These are phyloP conservation scores for Plasmodium relictum DNA, from an alignment of 169 alveolate species.

Conservation along the genomic window DNA sequence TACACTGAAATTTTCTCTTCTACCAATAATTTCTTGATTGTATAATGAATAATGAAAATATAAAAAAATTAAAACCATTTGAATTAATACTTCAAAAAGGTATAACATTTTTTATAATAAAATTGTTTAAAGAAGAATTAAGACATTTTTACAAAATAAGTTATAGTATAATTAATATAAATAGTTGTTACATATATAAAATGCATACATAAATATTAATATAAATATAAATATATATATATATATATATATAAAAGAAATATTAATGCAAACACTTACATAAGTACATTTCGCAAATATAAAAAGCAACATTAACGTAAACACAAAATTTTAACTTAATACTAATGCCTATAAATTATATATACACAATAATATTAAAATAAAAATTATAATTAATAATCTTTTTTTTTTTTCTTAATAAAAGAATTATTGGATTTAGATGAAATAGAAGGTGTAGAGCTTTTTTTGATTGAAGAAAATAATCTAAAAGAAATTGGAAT, in stretches of 20 bases:
- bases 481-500: conserved; percentile 50
- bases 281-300: too few species aligned
- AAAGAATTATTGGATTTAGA: conserved; percentile 68
- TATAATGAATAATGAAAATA: conserved; percentile 31
- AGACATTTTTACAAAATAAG: neutral
- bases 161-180: too few species aligned
- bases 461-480: conserved; percentile 25
- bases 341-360: too few species aligned
- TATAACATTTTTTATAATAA: conserved; percentile 1
- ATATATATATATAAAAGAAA: neutral
- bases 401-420: neutral
- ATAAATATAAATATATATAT: neutral
- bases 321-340: too few species aligned
- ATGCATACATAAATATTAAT: neutral
- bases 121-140: neutral
- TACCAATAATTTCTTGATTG: neutral
- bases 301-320: too few species aligned
- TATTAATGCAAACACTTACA: too few species aligned
- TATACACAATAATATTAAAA: too few species aligned
- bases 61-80: conserved; percentile 49
- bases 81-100: conserved; percentile 74
- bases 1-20: neutral
- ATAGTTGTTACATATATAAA: neutral
- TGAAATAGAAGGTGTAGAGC: conserved; percentile 44
- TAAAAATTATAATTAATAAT: too few species aligned